A percentile compares a stretch with the other conserved stretches of the same genome.
Conservation (phyloP, 768 basidiomycete genomes). For the Suillus clintonianus region DNA sequence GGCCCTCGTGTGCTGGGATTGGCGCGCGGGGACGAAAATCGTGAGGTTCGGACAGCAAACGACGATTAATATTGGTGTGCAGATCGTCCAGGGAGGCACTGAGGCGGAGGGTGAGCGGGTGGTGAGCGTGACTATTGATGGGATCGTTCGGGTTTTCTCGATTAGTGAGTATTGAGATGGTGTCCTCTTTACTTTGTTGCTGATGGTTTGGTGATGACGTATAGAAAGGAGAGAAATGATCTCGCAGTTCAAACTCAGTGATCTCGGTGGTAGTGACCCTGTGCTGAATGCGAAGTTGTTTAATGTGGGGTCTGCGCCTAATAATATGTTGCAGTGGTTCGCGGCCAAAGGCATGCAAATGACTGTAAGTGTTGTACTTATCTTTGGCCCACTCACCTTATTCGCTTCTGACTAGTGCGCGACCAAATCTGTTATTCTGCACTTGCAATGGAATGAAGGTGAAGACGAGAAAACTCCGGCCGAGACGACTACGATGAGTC, state of each 20-base stretch:
- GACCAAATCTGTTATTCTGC: constrained; percentile 83
- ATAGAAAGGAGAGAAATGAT: constrained; percentile 81
- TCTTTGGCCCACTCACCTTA: neutral
- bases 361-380: constrained; percentile 56
- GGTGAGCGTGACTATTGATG: constrained; percentile 91
- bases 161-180: constrained; percentile 59
- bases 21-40: constrained; percentile 86
- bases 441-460: constrained; percentile 83
- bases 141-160: constrained; percentile 87
- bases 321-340: constrained; percentile 95
- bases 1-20: constrained; percentile 85
- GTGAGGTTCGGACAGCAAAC: constrained; percentile 93
- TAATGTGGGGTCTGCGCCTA: constrained; percentile 78
- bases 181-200: constrained; percentile 24
- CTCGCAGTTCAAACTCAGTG: constrained; percentile 85
- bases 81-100: constrained; percentile 53
- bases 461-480: constrained; percentile 29
- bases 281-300: constrained; percentile 65
- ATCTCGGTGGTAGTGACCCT: constrained; percentile 70
- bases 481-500: constrained; percentile 23
- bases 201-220: constrained; percentile 15
- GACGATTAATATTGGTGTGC: constrained; percentile 88
- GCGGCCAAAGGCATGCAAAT: constrained; percentile 88
- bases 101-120: constrained; percentile 72
- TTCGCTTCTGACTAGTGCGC: constrained; percentile 60